phyloP scores from a whole-genome alignment of 176 grass and related monocot genomes.

The Neostapfia colusana region DNA sequence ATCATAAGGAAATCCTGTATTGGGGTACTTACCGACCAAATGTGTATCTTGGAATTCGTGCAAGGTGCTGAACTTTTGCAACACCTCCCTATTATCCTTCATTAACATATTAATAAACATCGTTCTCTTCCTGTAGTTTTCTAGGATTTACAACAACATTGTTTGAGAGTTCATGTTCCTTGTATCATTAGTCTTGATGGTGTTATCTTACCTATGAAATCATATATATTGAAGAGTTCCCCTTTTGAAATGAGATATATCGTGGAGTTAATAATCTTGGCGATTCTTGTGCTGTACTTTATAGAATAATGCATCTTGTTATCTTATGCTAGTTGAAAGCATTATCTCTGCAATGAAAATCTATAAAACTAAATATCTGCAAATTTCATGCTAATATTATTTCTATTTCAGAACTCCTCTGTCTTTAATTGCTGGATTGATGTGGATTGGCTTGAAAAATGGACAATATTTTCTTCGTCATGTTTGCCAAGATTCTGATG shows the following conservation, averaged over 20 bases:
- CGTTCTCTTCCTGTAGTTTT: constrained; percentile 25
- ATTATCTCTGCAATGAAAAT: constrained; percentile 1
- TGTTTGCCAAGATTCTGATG: constrained; percentile 96
- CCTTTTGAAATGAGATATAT: constrained; percentile 2
- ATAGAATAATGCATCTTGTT: neutral
- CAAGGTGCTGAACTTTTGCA: constrained; percentile 59
- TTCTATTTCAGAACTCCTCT: constrained; percentile 63
- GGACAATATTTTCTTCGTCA: constrained; percentile 84
- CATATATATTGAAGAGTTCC: neutral
- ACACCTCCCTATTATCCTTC: neutral
- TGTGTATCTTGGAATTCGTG: constrained; percentile 87
- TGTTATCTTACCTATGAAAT: constrained; percentile 2
- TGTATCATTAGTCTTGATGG: neutral
- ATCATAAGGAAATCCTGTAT: constrained; percentile 89
- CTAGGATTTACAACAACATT: constrained; percentile 10
- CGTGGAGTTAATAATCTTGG: neutral
- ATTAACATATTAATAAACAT: constrained; percentile 25
- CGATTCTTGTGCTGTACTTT: neutral
- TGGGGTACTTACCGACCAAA: constrained; percentile 96
- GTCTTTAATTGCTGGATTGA: constrained; percentile 86
- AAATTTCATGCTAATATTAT: constrained; percentile 32
- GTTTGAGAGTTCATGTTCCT: constrained; percentile 8
- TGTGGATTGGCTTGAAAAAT: constrained; percentile 93
- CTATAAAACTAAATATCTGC: constrained; percentile 10
- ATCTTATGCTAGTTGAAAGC: constrained; percentile 28